A percentile compares a stretch with the other conserved stretches of the same genome.
Evolutionary conservation across 176 grass and related monocot species (phyloP).

Genomic region (Musa itinerans): DNA sequence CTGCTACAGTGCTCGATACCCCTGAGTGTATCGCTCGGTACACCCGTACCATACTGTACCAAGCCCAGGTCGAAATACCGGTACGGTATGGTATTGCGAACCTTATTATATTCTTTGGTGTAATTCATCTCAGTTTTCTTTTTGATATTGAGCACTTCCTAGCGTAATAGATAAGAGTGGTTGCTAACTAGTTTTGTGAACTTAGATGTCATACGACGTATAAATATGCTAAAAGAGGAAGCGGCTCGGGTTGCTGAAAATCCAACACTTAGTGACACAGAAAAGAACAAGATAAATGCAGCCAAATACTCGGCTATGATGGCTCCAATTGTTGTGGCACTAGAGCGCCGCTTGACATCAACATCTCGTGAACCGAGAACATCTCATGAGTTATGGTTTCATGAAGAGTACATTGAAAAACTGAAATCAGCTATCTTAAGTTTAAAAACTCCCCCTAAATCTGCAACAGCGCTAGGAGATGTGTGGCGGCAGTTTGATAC

Average conservation of each 20-base stretch:
- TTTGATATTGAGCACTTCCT: background rate
- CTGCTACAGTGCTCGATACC: no score
- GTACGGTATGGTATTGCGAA: no score
- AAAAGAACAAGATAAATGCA: constrained; percentile 94
- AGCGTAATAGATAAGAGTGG: background rate
- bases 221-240: constrained; percentile 96
- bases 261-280: constrained; percentile 67
- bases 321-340: constrained; percentile 87
- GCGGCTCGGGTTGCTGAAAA: constrained; percentile 76
- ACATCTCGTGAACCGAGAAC: constrained; percentile 92
- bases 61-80: no score
- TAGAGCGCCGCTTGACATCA: constrained; percentile 76
- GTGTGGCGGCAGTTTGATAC: constrained; percentile 83
- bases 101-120: background rate
- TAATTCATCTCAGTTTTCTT: background rate
- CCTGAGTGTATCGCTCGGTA: no score
- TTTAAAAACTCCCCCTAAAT: constrained; percentile 70
- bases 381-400: constrained; percentile 82
- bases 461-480: constrained; percentile 55
- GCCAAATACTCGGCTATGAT: constrained; percentile 97
- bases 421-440: constrained; percentile 62
- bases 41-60: no score
- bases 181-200: constrained; percentile 27
- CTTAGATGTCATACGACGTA: constrained; percentile 84
- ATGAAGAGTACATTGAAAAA: constrained; percentile 66